These are phyloP conservation scores for Spinacia oleracea DNA, from an alignment of 179 eudicot genomes.

Conservation along the genomic window DNA sequence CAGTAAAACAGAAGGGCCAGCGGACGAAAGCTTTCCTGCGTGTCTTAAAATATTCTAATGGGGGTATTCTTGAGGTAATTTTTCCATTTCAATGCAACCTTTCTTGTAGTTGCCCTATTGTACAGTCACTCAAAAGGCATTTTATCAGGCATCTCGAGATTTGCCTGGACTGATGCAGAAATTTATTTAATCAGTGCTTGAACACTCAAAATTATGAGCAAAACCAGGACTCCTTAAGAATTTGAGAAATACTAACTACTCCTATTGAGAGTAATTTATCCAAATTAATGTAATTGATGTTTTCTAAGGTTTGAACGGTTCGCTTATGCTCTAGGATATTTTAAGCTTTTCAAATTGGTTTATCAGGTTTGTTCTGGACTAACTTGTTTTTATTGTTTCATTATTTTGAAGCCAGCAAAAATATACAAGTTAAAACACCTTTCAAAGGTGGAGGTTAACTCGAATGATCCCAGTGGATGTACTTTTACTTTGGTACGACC, in stretches of 20 bases:
- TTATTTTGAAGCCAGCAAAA: conserved; percentile 71
- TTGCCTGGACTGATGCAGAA: not conserved
- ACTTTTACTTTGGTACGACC: conserved; percentile 78
- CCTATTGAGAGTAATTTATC: not conserved
- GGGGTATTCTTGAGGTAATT: conserved; percentile 84
- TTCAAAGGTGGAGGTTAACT: conserved; percentile 87
- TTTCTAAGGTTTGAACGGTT: conserved; percentile 14
- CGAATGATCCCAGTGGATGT: conserved; percentile 89
- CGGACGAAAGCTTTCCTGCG: conserved; percentile 76
- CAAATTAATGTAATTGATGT: conserved; percentile 1
- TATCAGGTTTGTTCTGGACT: not conserved
- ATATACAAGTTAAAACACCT: conserved; percentile 94
- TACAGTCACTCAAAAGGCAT: not conserved
- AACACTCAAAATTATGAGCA: not conserved
- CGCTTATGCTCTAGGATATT: not conserved
- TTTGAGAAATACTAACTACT: not conserved
- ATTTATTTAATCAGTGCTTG: not conserved
- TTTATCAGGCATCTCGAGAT: not conserved
- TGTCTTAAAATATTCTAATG: conserved; percentile 76
- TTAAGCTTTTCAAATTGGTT: not conserved
- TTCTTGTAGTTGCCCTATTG: not conserved
- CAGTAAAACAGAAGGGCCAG: conserved; percentile 74
- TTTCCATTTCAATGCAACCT: not conserved
- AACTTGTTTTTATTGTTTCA: conserved; percentile 11
- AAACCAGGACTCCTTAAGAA: not conserved